Conservation (phyloP, 768 basidiomycete species). For the Lactarius pseudohatsudake region DNA sequence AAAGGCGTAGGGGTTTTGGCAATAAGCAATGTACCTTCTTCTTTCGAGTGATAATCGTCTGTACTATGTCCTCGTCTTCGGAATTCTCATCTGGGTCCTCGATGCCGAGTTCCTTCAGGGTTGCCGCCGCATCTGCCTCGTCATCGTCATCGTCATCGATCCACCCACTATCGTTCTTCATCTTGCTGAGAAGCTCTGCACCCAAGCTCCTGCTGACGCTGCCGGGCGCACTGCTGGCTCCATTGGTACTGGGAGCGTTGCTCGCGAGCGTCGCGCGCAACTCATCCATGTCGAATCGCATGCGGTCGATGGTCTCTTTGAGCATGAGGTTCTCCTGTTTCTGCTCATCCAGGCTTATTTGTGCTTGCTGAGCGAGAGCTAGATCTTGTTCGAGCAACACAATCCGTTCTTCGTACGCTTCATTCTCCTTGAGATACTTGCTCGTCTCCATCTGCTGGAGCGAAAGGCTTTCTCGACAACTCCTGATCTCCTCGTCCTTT, state of each 20-base stretch:
- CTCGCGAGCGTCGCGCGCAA: conserved; percentile 56
- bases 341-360: conserved; percentile 80
- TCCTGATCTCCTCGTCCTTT: conserved; percentile 71
- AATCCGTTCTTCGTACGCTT: conserved; percentile 71
- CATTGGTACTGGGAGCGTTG: conserved; percentile 37
- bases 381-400: conserved; percentile 72
- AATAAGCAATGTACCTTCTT: conserved; percentile 53
- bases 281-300: conserved; percentile 94
- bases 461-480: conserved; percentile 56
- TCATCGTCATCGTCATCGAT: conserved; percentile 41
- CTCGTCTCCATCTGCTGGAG: conserved; percentile 63
- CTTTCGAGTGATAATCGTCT: conserved; percentile 86
- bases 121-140: conserved; percentile 37
- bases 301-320: conserved; percentile 94
- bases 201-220: conserved; percentile 74
- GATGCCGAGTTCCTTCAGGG: conserved; percentile 39
- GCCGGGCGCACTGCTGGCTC: conserved; percentile 52
- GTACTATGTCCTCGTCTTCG: conserved; percentile 73
- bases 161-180: conserved; percentile 46
- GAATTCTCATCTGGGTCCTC: conserved; percentile 51
- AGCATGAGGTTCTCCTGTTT: conserved; percentile 92
- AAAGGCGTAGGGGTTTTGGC: not conserved
- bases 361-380: conserved; percentile 63
- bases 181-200: conserved; percentile 66
- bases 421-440: conserved; percentile 68